Base-by-base conservation (phyloP, 176 grass and related monocot species). In the Zizania latifolia region DNA sequence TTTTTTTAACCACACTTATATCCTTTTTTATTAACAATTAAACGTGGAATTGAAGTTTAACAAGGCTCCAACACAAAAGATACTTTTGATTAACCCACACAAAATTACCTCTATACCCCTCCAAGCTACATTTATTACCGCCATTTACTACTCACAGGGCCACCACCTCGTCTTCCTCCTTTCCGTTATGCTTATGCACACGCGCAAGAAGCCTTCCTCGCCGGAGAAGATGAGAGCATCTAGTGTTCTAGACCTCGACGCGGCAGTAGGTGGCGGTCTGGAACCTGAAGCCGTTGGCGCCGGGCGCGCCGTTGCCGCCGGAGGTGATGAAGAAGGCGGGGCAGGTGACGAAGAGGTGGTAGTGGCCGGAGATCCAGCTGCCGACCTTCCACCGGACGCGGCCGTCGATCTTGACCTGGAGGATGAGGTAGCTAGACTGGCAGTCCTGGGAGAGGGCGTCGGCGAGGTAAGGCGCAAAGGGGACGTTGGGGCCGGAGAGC, bases 341-440 rank as follows among this genome's bases (percentile, higher is more conserved):
- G 88, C 92, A 94, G 0, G 55, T 88, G 10, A 78, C 79, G 19
- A 86, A 94, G 35, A 94, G 80, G 31, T 86, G 92, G 79, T 94
- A 94, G 67, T 86, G 88, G 3, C 75, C 85, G 3, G 92, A 94
- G 55, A 26, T 70, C 92, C 92, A 94, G 41, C 70, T 77, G 0
- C 92, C 92, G 5, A 94, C 92, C 71, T 85, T 96, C 89, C 89
- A 96, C 16, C 93, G 45, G 51, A 97, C 79, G 3, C 93, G 58
- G 2, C 90, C 93, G 28, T 97, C 93, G 10, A 97, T 61, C 85
- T 82, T 93, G 5, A 97, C 58, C 71, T 82, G 69, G 34, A 92
- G 62, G 1, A 86, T 34, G 4, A 97, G 40, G 80, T 61, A 80
- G 10, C 85, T 82, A 10, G 58, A 44, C 10, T 78, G 50, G n/a